A percentile compares a stretch with the other conserved stretches of the same genome.
Evolutionary conservation across 2,329 filamentous ascomycete genomes (phyloP).

Genomic region (Xylaria sp.): DNA sequence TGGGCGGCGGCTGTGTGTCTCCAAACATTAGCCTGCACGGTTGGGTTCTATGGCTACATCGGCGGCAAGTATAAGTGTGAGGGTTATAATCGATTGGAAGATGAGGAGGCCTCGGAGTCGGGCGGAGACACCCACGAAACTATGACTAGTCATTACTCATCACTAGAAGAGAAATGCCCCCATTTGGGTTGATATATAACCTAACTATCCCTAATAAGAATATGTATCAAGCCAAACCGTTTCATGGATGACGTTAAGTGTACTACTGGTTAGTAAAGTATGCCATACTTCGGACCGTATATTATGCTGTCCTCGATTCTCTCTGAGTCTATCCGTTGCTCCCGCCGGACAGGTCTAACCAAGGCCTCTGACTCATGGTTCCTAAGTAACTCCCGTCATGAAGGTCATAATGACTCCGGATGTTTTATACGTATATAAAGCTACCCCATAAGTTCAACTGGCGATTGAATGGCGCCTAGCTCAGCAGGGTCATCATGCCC

Average conservation of each 20-base stretch:
- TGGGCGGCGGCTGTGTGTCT: conserved; percentile 3
- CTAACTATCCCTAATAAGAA: neutral
- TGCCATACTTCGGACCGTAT: neutral
- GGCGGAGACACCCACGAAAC: neutral
- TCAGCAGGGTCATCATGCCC: conserved; percentile 1
- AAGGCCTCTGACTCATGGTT: neutral
- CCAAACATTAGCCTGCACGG: conserved; percentile 24
- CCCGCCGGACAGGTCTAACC: too few species aligned
- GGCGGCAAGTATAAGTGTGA: conserved; percentile 38
- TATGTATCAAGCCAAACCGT: neutral
- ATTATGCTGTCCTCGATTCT: neutral
- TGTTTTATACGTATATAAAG: neutral
- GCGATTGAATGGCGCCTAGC: neutral
- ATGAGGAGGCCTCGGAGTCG: neutral
- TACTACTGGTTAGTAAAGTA: neutral
- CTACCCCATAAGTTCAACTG: neutral
- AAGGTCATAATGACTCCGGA: too few species aligned
- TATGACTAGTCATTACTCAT: neutral
- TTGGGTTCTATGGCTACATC: conserved; percentile 37
- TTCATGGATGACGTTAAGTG: neutral
- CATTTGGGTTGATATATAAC: neutral
- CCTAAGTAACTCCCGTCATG: neutral
- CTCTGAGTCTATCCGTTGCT: neutral
- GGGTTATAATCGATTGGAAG: conserved; percentile 9
- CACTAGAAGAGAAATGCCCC: conserved; percentile 6